Base-by-base conservation (phyloP, 108 stramenopile species). In the Craspedostauros australis region DNA sequence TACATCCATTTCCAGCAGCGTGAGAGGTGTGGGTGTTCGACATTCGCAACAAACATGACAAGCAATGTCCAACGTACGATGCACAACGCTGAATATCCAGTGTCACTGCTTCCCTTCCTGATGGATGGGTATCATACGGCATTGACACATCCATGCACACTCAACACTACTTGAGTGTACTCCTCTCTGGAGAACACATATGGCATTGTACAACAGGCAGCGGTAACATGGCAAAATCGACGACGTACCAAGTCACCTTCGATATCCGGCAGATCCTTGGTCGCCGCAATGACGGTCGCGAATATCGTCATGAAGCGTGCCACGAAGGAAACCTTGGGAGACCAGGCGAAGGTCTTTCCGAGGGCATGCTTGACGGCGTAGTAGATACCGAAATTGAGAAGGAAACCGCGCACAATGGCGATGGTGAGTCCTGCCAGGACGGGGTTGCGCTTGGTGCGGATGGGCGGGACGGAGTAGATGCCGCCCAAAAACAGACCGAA, bases 351-450 rank as follows among this genome's bases (percentile, higher is more conserved):
- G 0, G 91, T 31, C 21, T 84, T 66, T 2, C 88, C 89, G 44
- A 97, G 73, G 4, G 96, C 96, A 73, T 97, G 93, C 40, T 86
- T 84, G 38, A 95, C 93, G 11, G 96, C 96, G 64, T 95, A 95
- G 61, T 95, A 97, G 9, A 97, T 88, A 23, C 96, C 96, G 62
- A 97, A 97, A 57, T 97, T 97, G 36, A 97, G 70, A 7, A 95
- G 62, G 68, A 97, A 97, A 33, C 96, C 96, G 42, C 96, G 84
- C 4, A 95, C 94, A 15, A 83, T 86, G 4, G 96, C 94, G 49
- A 97, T 97, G 18, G 88, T 95, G 1, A 88, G 59, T n/a, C 93
- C 96, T 12, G 96, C 96, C 30, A 77, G 49, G 11, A 95, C 26
- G 6, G 96, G 91, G 54, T 91, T 88, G 41, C 89, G 81, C 70